phyloP scores from a whole-genome alignment of 2,329 filamentous ascomycete genomes.

The Cephalotrichum gorgonifer region DNA sequence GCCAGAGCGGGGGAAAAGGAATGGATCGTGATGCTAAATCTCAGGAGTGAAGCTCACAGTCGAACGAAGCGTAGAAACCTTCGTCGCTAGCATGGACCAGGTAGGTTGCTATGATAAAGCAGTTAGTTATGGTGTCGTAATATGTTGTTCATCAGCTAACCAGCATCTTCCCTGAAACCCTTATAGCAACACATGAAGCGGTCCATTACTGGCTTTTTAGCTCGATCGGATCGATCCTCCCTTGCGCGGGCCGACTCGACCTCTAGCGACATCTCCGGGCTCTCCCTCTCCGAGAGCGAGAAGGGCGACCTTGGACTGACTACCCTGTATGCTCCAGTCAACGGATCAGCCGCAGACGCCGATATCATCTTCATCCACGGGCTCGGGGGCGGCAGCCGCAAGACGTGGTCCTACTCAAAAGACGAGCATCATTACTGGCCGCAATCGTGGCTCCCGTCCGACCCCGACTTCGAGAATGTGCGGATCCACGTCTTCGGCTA shows the following conservation, averaged over 20 bases:
- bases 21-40: no score
- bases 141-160: no score
- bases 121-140: no score
- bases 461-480: slow-evolving; percentile 18
- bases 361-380: slow-evolving; percentile 29
- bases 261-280: background rate
- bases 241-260: background rate
- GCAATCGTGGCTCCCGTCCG: slow-evolving; percentile 19
- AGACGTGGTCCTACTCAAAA: slow-evolving; percentile 21
- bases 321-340: background rate
- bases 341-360: background rate
- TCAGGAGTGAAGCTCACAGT: no score
- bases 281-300: no score
- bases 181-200: no score
- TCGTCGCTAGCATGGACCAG: no score
- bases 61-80: no score
- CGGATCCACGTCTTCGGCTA: slow-evolving; percentile 26
- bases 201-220: background rate
- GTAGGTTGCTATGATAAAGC: no score
- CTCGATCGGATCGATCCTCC: background rate
- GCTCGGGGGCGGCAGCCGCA: slow-evolving; percentile 23
- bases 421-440: slow-evolving; percentile 24
- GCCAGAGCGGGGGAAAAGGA: no score
- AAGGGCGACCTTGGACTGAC: background rate
- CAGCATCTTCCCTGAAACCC: no score